phyloP scores from a whole-genome alignment of 2,329 filamentous ascomycete genomes.

The Cyphellophora europaea region DNA sequence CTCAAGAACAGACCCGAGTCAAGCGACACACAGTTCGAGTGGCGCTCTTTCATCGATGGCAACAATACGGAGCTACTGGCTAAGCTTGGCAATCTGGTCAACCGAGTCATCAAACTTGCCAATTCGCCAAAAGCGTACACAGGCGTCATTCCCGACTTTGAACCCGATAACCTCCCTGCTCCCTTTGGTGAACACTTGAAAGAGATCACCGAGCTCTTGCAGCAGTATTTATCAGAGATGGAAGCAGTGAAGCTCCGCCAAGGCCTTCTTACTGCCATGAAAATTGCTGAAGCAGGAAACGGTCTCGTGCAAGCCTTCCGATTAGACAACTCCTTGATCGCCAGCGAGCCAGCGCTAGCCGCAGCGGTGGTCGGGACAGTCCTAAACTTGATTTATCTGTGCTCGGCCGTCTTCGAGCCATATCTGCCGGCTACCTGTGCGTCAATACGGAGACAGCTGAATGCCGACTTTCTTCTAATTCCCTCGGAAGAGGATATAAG shows the following conservation, averaged over 20 bases:
- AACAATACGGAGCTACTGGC: constrained; percentile 86
- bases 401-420: constrained; percentile 68
- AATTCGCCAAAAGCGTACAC: constrained; percentile 60
- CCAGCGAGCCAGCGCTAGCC: constrained; percentile 48
- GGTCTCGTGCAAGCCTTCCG: constrained; percentile 50
- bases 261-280: constrained; percentile 45
- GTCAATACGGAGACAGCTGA: constrained; percentile 70
- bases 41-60: constrained; percentile 68
- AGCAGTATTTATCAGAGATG: constrained; percentile 48
- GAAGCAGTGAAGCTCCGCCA: constrained; percentile 52
- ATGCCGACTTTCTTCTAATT: constrained; percentile 49
- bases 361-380: constrained; percentile 65
- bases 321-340: constrained; percentile 53
- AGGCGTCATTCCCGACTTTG: constrained; percentile 56
- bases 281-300: constrained; percentile 51
- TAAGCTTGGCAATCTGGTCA: constrained; percentile 64
- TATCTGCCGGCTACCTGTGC: constrained; percentile 76
- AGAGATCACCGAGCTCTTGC: constrained; percentile 44
- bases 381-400: constrained; percentile 72
- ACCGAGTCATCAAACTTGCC: constrained; percentile 65
- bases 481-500: constrained; percentile 40
- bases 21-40: constrained; percentile 82
- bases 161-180: constrained; percentile 26
- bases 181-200: constrained; percentile 29
- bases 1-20: constrained; percentile 77